phyloP scores from a whole-genome alignment of 768 basidiomycete species.

The Boletales sp. region DNA sequence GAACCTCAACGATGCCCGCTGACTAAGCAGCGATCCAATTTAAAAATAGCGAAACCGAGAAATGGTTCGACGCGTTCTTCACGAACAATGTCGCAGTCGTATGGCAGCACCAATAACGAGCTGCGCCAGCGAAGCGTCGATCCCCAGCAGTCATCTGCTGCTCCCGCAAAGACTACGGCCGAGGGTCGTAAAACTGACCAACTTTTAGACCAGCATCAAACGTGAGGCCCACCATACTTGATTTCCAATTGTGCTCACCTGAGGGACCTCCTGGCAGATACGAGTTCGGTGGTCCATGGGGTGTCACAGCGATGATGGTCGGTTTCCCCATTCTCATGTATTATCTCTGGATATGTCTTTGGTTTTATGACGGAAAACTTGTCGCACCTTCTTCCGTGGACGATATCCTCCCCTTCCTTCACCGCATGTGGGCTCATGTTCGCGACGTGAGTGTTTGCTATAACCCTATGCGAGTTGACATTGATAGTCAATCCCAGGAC shows the following conservation, averaged over 20 bases:
- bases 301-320: conserved; percentile 89
- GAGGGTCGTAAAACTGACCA: conserved; percentile 74
- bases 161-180: conserved; percentile 45
- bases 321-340: conserved; percentile 97
- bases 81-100: conserved; percentile 27
- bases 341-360: conserved; percentile 96
- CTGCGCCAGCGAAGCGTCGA: conserved; percentile 31
- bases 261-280: conserved; percentile 47
- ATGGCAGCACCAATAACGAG: conserved; percentile 19
- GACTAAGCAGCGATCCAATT: conserved; percentile 16
- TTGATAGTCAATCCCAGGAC: conserved; percentile 50
- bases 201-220: conserved; percentile 65
- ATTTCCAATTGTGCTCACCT: conserved; percentile 3
- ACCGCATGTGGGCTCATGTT: conserved; percentile 82
- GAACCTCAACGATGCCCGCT: conserved; percentile 8
- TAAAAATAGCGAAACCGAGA: conserved; percentile 6
- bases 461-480: background rate
- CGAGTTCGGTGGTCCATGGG: conserved; percentile 95
- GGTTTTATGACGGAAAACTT: conserved; percentile 89
- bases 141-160: conserved; percentile 10
- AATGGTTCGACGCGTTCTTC: conserved; percentile 6
- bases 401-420: conserved; percentile 75
- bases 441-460: conserved; percentile 51
- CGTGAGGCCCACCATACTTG: conserved; percentile 34
- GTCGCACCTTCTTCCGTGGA: conserved; percentile 63